Evolutionary conservation across 257 asterid species (phyloP), one percentile per base, ranked within the genome.

Genomic region (Gentiana macrophylla): DNA sequence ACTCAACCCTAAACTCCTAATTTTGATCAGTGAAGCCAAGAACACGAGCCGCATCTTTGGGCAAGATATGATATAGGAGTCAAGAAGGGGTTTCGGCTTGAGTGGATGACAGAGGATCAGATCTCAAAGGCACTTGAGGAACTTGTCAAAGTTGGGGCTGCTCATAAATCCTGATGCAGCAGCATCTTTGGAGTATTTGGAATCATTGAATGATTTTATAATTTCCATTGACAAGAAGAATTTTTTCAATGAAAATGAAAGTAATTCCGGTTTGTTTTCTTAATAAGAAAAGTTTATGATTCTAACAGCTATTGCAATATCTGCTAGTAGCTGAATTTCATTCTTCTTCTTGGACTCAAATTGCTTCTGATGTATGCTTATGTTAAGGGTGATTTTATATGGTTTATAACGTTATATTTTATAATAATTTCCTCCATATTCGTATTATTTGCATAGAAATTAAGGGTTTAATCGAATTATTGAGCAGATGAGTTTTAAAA

Each of bases 11-110:
- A 89, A 70, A 67, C 82, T 89, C 48, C 94, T 92, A 13, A 86
- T 86, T 69, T 67, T 89, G 77, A 83, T 89, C 77, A 95, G 95
- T 48, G 94, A 89, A 74, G 91, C 89, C 38, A 56, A 74, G 24
- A 83, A 84, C 50, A 73, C 61, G 93, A 86, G 68, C 97, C 97
- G 60, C 97, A 86, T 75, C 92, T 89, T 32, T 89, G 97, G 97
- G 97, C 94, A 32, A 81, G 97, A 89, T 86, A 69, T 61, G 97
- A 76, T 53, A 56, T 78, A 73, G 97, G 95, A 63, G 77, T 86
- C 43, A 95, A 86, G 74, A 81, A 81, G 67, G 95, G 94, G 53
- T 64, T 89, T 57, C 82, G 62, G 12, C 67, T 89, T 68, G 83
- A 86, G 55, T 94, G 94, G 65, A 71, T 81, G 72, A 78, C 54